Evolutionary conservation across 2,329 filamentous ascomycete species (phyloP).

Genomic region (Orbilia oligospora): DNA sequence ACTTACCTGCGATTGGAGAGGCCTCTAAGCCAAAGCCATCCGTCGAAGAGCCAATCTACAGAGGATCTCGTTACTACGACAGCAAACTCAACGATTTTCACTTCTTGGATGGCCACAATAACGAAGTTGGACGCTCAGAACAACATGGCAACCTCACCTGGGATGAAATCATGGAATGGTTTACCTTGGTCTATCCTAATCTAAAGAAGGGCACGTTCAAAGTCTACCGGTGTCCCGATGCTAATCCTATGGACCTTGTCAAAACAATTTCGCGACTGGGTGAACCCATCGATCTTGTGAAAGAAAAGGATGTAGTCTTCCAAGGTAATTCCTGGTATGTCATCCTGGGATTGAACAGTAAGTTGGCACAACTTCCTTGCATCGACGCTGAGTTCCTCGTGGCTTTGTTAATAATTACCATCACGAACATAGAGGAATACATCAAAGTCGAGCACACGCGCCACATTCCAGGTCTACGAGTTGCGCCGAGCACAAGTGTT

Average conservation of each 20-base stretch:
- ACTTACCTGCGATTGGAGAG: neutral
- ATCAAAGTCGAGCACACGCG: conserved; percentile 22
- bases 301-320: neutral
- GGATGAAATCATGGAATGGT: conserved; percentile 37
- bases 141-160: conserved; percentile 34
- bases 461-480: conserved; percentile 1
- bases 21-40: neutral
- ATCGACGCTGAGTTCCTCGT: neutral
- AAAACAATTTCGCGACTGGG: neutral
- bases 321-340: conserved; percentile 24
- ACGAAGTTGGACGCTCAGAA: conserved; percentile 27
- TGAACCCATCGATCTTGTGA: conserved; percentile 8
- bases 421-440: conserved; percentile 11
- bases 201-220: conserved; percentile 21
- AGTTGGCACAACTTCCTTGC: neutral
- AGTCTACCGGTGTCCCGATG: conserved; percentile 22
- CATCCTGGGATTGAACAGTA: conserved; percentile 4
- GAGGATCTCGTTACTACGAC: neutral
- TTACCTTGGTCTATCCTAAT: conserved; percentile 29
- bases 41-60: neutral
- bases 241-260: conserved; percentile 16
- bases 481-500: conserved; percentile 3
- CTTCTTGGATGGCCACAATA: conserved; percentile 32
- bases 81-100: conserved; percentile 24
- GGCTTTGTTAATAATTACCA: neutral